Evolutionary conservation across 1,284 basidiomycete genomes (phyloP), one percentile per base, ranked within the genome.

Genomic region (Cutaneotrichosporon sp.): DNA sequence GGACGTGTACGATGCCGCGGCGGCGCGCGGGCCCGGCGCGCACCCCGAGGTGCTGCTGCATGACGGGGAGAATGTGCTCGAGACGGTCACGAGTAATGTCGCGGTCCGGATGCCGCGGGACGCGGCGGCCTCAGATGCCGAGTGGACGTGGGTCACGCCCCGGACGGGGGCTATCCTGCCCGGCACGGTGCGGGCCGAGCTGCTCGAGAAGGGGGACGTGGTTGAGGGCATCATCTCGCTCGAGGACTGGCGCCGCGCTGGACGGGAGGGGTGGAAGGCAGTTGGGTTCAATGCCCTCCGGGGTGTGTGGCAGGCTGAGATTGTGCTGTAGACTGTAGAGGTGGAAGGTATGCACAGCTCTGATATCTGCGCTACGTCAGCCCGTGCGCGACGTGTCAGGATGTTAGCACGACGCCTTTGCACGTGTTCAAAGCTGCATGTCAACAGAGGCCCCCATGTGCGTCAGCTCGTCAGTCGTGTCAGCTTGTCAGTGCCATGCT

Each of bases 231-330:
- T 69, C 2, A 18, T 77, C 22, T 71, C 56, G 0, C 13, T 77
- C 16, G 66, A 66, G 1, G 68, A 74, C 45, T 69, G 65, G 52
- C 43, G 46, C 16, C n/a, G 52, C n/a, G 70, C 65, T 4, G 63
- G 51, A 49, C 14, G 20, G 34, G 65, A 69, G 13, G 67, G 66
- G 3, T 58, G 69, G 33, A 47, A 74, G 29, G 63, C 76, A 2
- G 69, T 75, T n/a, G 76, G 74, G 29, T 76, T 76, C 58, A 79
- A 79, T 54, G 76, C 72, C 11, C 58, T 79, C 27, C 59, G 51
- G 66, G 75, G 75, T 13, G 69, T 77, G n/a, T 77, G 72, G 71
- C 72, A 76, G 56, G 73, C 69, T 4, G 68, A 73, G 57, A 45
- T 73, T 16, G 52, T 64, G 25, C 14, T 31, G 13, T 50, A 46